These are phyloP conservation scores for Phytophthora brassicae DNA, from an alignment of 352 stramenopile species.

Conservation along the genomic window DNA sequence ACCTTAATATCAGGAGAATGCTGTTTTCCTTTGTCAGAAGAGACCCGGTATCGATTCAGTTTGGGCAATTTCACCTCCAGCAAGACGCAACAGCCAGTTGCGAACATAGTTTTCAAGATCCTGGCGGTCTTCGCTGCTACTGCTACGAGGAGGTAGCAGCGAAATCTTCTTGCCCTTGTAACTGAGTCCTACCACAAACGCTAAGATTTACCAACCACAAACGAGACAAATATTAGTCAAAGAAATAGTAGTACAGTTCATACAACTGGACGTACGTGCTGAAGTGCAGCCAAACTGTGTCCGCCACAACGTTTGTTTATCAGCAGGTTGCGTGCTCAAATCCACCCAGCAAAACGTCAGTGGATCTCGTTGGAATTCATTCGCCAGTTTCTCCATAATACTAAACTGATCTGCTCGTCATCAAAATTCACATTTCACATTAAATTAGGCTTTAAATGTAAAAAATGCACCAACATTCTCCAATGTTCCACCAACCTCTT, in stretches of 20 bases:
- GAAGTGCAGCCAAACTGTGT: conserved; percentile 38
- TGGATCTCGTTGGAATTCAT: conserved; percentile 70
- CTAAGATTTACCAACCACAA: conserved; percentile 19
- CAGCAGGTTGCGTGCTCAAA: conserved; percentile 28
- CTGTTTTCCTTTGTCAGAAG: conserved; percentile 42
- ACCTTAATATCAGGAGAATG: neutral
- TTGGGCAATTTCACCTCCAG: conserved; percentile 62
- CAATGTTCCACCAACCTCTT: conserved; percentile 36
- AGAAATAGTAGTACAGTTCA: neutral
- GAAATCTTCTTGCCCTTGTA: conserved; percentile 71
- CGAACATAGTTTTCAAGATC: conserved; percentile 42
- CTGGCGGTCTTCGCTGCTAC: conserved; percentile 3
- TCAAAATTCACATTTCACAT: neutral
- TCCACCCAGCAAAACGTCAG: conserved; percentile 83
- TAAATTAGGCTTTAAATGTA: too few species aligned
- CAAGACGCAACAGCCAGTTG: conserved; percentile 64
- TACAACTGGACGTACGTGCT: conserved; percentile 33
- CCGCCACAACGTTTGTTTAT: conserved; percentile 47
- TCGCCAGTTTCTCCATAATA: conserved; percentile 61
- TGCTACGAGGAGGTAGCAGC: conserved; percentile 30
- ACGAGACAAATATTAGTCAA: neutral
- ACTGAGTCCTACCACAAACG: conserved; percentile 59
- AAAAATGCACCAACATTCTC: neutral
- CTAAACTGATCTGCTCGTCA: conserved; percentile 64
- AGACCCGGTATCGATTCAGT: conserved; percentile 34